Evolutionary conservation across 2,329 filamentous ascomycete species (phyloP).

Genomic region (Ascochyta clinopodiicola): DNA sequence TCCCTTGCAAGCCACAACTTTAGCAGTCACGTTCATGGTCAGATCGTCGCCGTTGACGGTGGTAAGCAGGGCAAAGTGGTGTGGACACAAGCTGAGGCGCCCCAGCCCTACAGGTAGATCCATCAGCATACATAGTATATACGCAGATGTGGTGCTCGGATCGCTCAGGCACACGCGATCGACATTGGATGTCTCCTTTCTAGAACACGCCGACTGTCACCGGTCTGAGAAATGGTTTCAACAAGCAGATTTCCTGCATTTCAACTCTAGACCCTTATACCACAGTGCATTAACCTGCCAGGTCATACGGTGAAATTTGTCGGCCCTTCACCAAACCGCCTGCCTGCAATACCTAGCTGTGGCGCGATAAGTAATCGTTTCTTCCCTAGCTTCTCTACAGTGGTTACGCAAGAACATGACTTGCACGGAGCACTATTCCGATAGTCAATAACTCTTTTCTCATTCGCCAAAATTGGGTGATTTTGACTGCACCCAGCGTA

Average conservation of each 20-base stretch:
- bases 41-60: constrained; percentile 54
- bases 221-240: background rate
- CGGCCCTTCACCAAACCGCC: background rate
- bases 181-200: background rate
- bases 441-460: constrained; percentile 4
- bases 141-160: background rate
- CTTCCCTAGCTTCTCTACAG: background rate
- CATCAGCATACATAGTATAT: background rate
- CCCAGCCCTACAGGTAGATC: constrained; percentile 6
- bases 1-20: constrained; percentile 57
- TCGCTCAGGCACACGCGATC: background rate
- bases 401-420: background rate
- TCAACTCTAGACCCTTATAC: background rate
- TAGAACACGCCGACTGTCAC: background rate
- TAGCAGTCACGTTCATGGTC: constrained; percentile 54
- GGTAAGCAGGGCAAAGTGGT: constrained; percentile 55
- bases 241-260: too few species aligned
- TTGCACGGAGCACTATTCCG: constrained; percentile 4
- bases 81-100: constrained; percentile 46
- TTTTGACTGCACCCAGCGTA: background rate
- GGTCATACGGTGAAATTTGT: background rate
- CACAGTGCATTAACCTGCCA: background rate
- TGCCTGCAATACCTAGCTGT: background rate
- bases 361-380: background rate
- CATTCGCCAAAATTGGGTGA: background rate